Base-by-base conservation (phyloP, 805 yeast species). In the Monosporozyma servazzii region DNA sequence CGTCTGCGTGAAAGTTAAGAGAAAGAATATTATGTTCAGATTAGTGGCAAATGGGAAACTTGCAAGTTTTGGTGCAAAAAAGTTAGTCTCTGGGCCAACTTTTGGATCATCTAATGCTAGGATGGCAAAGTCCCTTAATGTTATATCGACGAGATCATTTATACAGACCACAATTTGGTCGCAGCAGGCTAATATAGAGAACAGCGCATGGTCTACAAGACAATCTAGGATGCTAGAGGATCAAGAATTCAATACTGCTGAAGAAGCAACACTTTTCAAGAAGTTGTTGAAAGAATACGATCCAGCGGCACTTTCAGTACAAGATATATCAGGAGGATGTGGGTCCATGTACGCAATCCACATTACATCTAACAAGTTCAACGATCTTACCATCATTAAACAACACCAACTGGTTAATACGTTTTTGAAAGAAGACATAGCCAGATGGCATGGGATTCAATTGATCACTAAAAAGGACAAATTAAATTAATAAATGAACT, bases 281-380 rank as follows among this genome's bases (percentile, higher is more conserved):
- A 41, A 23, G 30, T 17, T 23, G 13, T 15, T 23, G 21, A 66
- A 72, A 23, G 75, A 75, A 50, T 77, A 91, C 47, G 57, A 71
- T 6, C 97, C 99, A 1, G 66, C 70, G 30, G 69, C 68, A 36
- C 70, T 90, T 45, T 74, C 75, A 27, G 97, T 91, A 6, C 73
- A 75, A 56, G 98, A 91, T 64, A 81, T 91, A 8, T 83, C 93
- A 27, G 98, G 91, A 18, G 99, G 99, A 0, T 93, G 99, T 70
- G 99, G 99, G 1, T 89, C 97, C 6, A 93, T 93, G 99, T 93
- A 88, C 70, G 88, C 96, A 47, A 91, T 93, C 48, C 71, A 75
- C 53, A 78, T 93, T 17, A 85, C 82, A 45, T 82, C 93, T 50
- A 75, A 73, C 1, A 72, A 79, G 61, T 93, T 93, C 70, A 80